Base-by-base conservation (phyloP, 1,284 basidiomycete genomes). In the Heterobasidion occidentale region DNA sequence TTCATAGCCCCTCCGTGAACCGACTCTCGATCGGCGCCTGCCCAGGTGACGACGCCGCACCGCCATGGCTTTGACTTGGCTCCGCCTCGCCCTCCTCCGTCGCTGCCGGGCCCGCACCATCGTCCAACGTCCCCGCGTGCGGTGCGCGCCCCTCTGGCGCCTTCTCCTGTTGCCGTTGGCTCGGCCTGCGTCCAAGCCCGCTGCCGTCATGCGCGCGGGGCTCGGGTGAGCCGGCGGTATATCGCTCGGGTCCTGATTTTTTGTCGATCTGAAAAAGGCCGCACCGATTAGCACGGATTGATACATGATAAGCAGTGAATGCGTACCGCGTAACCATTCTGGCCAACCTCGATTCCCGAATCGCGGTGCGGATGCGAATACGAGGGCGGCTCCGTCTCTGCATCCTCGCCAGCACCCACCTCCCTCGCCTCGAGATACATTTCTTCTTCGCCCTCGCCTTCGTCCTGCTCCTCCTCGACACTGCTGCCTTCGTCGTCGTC, bases 291-390 rank as follows among this genome's bases (percentile, higher is more conserved):
- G 49, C 38, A 36, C 36, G 12, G 38, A 46, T 38, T 46, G 54
- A 53, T 27, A 47, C 27, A 27, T 5, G 27, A n/a, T n/a, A n/a
- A n/a, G n/a, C 27, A 19, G 54, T 57, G 60, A 36, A 14, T 19
- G 77, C 86, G 72, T 64, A 94, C 90, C 60, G 81, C 73, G 68
- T 90, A 92, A 52, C 88, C 92, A 67, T 86, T 83, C 56, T 77
- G 71, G 19, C 82, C 83, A 53, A 81, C 74, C 62, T 83, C 77
- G 56, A 83, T 70, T 49, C 69, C 77, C 56, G 54, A 44, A 14
- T 36, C 20, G 7, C 55, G 38, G 9, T 51, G 44, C 1, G 56
- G 53, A 27, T 58, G 58, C 15, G 58, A 50, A 75, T 84, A 84
- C 45, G 73, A 74, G n/a, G 82, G 83, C 0, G 75, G 76, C 36